Percentiles rank a stretch among this genome's conserved stretches.
Conservation (phyloP, 2,329 filamentous ascomycete genomes). For the Botrytis squamosa region DNA sequence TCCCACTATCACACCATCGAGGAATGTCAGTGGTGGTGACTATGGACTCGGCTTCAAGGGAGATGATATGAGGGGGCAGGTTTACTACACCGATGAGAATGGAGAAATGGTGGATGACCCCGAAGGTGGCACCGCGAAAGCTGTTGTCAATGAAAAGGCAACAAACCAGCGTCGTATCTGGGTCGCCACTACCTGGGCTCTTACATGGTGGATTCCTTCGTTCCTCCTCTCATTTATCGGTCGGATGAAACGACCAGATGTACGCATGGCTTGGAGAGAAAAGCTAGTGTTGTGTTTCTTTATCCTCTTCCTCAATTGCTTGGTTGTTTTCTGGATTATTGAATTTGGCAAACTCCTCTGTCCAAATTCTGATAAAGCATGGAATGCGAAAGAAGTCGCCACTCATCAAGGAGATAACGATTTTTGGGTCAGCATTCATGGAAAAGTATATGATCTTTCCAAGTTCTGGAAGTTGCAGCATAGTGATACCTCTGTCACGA, state of each 20-base stretch:
- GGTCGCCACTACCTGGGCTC: conserved; percentile 77
- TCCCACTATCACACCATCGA: conserved; percentile 62
- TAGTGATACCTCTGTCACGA: conserved; percentile 67
- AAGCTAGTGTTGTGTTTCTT: conserved; percentile 81
- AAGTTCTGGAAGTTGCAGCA: conserved; percentile 86
- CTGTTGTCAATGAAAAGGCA: conserved; percentile 68
- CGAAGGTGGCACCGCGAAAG: conserved; percentile 73
- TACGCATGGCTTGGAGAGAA: conserved; percentile 96
- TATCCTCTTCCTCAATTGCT: conserved; percentile 77
- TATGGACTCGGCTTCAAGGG: conserved; percentile 88
- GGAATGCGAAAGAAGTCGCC: conserved; percentile 68
- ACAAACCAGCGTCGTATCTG: conserved; percentile 68
- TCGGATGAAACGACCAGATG: conserved; percentile 95
- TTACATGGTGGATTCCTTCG: conserved; percentile 95
- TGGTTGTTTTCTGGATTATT: conserved; percentile 90
- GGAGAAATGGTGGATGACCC: conserved; percentile 72
- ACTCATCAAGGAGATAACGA: conserved; percentile 71
- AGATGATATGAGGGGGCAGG: conserved; percentile 70
- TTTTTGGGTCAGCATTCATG: conserved; percentile 84
- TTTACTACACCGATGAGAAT: conserved; percentile 68
- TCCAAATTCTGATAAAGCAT: conserved; percentile 88
- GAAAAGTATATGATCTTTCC: conserved; percentile 86
- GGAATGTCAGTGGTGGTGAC: conserved; percentile 66
- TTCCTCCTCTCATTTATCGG: conserved; percentile 76
- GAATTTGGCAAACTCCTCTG: conserved; percentile 81